A percentile compares a stretch with the other conserved stretches of the same genome.
phyloP scores from a whole-genome alignment of 257 asterid genomes.

The Plantago elongata region DNA sequence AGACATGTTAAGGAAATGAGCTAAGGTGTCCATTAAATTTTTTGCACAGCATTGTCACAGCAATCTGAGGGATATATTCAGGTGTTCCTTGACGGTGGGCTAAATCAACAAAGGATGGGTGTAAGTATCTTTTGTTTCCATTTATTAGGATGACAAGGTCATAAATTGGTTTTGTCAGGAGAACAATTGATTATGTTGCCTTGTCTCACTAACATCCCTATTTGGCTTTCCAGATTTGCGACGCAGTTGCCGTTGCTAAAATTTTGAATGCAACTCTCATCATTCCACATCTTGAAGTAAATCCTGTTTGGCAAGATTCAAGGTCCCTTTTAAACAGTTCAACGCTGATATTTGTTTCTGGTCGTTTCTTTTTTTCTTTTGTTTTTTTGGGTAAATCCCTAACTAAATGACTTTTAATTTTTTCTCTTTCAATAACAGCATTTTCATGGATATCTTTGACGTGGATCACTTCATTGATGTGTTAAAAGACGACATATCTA shows the following conservation, averaged over 20 bases:
- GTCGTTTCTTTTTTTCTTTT: not conserved
- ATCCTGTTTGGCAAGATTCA: slow-evolving; percentile 97
- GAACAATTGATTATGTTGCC: not conserved
- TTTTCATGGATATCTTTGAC: slow-evolving; percentile 86
- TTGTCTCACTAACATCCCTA: slow-evolving; percentile 16
- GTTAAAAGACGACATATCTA: slow-evolving; percentile 72
- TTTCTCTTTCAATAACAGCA: slow-evolving; percentile 38
- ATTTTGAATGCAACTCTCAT: slow-evolving; percentile 93
- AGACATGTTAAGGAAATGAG: not conserved
- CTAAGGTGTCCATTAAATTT: not conserved
- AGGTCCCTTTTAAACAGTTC: slow-evolving; percentile 40
- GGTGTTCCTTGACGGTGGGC: slow-evolving; percentile 94
- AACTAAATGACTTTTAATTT: slow-evolving; percentile 5
- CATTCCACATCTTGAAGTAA: slow-evolving; percentile 88
- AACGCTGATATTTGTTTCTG: slow-evolving; percentile 5
- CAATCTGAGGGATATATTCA: slow-evolving; percentile 79
- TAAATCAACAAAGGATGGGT: slow-evolving; percentile 98
- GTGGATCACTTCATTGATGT: slow-evolving; percentile 89
- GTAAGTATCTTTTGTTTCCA: slow-evolving; percentile 32
- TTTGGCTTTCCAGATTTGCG: slow-evolving; percentile 61
- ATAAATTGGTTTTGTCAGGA: not conserved
- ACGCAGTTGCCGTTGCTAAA: slow-evolving; percentile 97
- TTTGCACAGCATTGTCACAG: slow-evolving; percentile 54
- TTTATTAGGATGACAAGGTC: not conserved
- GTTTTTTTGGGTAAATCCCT: slow-evolving; percentile 4